A percentile compares a stretch with the other conserved stretches of the same genome.
Conservation (phyloP, 2,329 filamentous ascomycete species). For the Dactylonectria estremocensis region DNA sequence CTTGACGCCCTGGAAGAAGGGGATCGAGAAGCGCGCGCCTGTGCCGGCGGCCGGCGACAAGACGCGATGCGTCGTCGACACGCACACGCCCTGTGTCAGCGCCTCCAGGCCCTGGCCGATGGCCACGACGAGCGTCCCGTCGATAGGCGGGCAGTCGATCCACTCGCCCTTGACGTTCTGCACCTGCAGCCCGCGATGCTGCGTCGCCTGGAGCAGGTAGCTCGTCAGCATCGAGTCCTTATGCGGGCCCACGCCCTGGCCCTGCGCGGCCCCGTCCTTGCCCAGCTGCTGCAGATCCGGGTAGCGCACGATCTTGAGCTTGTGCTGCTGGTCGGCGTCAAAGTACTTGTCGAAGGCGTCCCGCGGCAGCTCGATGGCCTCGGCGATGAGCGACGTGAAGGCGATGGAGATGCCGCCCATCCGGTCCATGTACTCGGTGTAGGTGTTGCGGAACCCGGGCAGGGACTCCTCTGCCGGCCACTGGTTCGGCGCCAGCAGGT, state of each 20-base stretch:
- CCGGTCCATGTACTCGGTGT: conserved; percentile 80
- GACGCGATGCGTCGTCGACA: conserved; percentile 86
- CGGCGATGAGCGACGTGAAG: conserved; percentile 87
- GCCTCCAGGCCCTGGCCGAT: conserved; percentile 92
- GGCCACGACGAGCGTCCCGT: conserved; percentile 86
- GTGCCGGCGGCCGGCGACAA: conserved; percentile 79
- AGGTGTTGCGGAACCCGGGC: conserved; percentile 78
- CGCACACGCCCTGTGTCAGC: conserved; percentile 85
- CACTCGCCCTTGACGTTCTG: conserved; percentile 84
- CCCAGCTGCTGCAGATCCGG: conserved; percentile 78
- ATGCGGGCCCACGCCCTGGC: conserved; percentile 81
- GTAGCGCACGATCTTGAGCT: conserved; percentile 91
- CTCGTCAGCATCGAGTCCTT: conserved; percentile 89
- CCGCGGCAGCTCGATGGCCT: conserved; percentile 81
- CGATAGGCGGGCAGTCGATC: conserved; percentile 85
- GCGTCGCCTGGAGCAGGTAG: conserved; percentile 84
- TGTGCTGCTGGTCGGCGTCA: conserved; percentile 82
- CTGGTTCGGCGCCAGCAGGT: conserved; percentile 83
- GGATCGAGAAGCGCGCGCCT: conserved; percentile 83
- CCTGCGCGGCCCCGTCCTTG: conserved; percentile 57
- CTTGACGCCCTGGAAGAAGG: conserved; percentile 90
- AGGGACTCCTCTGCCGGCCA: conserved; percentile 79
- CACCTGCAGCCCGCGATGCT: conserved; percentile 85
- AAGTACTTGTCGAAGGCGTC: conserved; percentile 85
- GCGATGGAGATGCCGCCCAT: conserved; percentile 81